These are phyloP conservation scores for Ophiocordyceps polyrhachis-furcata DNA, from an alignment of 2,329 filamentous ascomycete species.

Conservation along the genomic window DNA sequence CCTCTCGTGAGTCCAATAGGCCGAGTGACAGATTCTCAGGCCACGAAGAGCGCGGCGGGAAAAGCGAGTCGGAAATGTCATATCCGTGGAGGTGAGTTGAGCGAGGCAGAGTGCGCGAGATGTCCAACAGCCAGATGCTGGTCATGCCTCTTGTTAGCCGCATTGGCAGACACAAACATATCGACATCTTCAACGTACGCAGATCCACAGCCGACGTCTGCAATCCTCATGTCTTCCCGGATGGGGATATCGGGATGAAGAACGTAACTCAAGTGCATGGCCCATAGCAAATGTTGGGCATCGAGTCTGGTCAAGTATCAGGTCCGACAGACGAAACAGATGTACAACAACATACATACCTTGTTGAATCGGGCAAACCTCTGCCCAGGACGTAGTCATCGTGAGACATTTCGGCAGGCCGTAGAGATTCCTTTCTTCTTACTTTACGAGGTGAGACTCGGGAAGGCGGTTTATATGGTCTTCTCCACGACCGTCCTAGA, in stretches of 20 bases:
- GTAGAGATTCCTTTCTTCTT: too few relatives aligned
- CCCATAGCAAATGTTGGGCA: neutral
- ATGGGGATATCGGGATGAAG: neutral
- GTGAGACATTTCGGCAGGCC: too few relatives aligned
- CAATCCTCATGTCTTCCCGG: neutral
- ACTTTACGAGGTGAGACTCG: too few relatives aligned
- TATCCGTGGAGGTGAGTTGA: neutral
- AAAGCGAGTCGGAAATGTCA: neutral
- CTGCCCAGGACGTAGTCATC: too few relatives aligned
- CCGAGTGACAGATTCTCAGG: neutral
- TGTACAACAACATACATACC: too few relatives aligned
- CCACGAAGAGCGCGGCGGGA: neutral
- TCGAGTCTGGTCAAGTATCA: neutral
- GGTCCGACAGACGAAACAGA: too few relatives aligned
- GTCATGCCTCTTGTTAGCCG: neutral
- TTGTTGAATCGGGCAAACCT: too few relatives aligned
- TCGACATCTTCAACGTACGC: neutral
- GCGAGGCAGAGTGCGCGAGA: neutral
- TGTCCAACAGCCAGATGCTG: neutral
- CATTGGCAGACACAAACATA: too few relatives aligned
- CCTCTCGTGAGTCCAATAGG: neutral
- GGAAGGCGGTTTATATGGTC: too few relatives aligned
- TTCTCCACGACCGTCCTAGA: too few relatives aligned
- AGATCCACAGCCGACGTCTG: neutral
- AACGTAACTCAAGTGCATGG: neutral